Percentiles rank a stretch among this genome's conserved stretches.
Conservation (phyloP, 192 early-diverging fungal genomes). For the Dimargaris cristalligena region DNA sequence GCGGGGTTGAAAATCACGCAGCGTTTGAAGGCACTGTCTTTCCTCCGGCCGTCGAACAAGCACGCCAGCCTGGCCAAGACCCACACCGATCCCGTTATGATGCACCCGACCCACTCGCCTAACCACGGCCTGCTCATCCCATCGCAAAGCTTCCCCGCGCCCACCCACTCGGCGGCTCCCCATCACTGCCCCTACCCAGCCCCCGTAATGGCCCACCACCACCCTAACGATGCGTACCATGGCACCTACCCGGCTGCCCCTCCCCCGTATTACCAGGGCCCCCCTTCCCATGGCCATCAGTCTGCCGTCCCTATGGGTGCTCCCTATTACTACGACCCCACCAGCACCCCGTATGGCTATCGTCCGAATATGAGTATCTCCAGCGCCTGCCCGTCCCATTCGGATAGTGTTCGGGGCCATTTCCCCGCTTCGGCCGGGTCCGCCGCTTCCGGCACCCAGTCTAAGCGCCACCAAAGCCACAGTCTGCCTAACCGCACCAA, state of each 20-base stretch:
- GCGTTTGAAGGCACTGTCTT: constrained; percentile 5
- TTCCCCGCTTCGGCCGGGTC: not conserved
- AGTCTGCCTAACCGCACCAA: not conserved
- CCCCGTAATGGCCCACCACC: not conserved
- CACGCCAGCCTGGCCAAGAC: not conserved
- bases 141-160: too few relatives aligned
- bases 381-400: not conserved
- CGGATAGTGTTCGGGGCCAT: not conserved
- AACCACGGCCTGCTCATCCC: not conserved
- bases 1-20: constrained; percentile 3
- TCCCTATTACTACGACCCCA: not conserved
- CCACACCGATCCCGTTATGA: not conserved
- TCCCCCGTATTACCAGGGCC: too few relatives aligned
- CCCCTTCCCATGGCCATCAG: too few relatives aligned
- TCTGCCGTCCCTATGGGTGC: not conserved
- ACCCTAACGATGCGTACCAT: not conserved
- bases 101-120: not conserved
- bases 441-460: not conserved
- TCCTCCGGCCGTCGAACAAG: constrained; percentile 5
- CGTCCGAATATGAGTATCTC: not conserved
- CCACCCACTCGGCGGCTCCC: too few relatives aligned
- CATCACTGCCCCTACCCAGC: not conserved
- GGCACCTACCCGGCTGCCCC: too few relatives aligned
- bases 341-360: not conserved
- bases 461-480: not conserved